Percentiles rank a stretch among this genome's conserved stretches.
Evolutionary conservation across 805 yeast genomes (phyloP).

Genomic region (Zygoascus tannicola): DNA sequence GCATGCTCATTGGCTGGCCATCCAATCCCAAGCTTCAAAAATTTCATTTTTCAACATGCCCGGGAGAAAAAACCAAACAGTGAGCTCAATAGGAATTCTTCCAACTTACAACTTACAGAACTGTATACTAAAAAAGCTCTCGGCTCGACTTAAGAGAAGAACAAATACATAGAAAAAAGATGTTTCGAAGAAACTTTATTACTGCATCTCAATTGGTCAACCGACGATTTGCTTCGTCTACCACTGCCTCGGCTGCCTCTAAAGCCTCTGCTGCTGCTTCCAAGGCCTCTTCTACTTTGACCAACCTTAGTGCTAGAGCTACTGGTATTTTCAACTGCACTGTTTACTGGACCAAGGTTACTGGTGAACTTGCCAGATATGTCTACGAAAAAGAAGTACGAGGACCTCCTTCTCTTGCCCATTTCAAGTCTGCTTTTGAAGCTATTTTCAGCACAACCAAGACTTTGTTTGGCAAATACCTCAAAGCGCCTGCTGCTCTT

Average conservation of each 20-base stretch:
- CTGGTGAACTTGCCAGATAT: conserved; percentile 56
- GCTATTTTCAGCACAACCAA: conserved; percentile 39
- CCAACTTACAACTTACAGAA: no score
- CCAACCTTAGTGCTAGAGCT: conserved; percentile 24
- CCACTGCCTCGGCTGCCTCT: conserved; percentile 5
- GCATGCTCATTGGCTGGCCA: no score
- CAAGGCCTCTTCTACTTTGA: conserved; percentile 31
- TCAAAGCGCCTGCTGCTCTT: conserved; percentile 50
- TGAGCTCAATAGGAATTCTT: no score
- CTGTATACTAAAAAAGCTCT: no score
- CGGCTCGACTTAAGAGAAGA: no score
- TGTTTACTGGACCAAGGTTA: conserved; percentile 69
- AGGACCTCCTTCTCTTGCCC: conserved; percentile 76
- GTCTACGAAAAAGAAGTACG: conserved; percentile 88
- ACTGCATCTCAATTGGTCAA: conserved; percentile 4
- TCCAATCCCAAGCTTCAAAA: no score
- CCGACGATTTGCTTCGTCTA: conserved; percentile 3
- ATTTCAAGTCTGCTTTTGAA: conserved; percentile 68
- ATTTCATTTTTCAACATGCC: no score
- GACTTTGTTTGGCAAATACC: conserved; percentile 22
- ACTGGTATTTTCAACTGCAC: conserved; percentile 43
- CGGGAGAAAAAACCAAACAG: no score
- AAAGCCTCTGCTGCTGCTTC: conserved; percentile 24
- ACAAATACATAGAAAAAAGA: neutral
- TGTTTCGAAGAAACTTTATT: conserved; percentile 7